A percentile compares a stretch with the other conserved stretches of the same genome.
These are phyloP conservation scores for Neurospora sp. DNA, from an alignment of 495 filamentous ascomycete genomes.

Conservation along the genomic window DNA sequence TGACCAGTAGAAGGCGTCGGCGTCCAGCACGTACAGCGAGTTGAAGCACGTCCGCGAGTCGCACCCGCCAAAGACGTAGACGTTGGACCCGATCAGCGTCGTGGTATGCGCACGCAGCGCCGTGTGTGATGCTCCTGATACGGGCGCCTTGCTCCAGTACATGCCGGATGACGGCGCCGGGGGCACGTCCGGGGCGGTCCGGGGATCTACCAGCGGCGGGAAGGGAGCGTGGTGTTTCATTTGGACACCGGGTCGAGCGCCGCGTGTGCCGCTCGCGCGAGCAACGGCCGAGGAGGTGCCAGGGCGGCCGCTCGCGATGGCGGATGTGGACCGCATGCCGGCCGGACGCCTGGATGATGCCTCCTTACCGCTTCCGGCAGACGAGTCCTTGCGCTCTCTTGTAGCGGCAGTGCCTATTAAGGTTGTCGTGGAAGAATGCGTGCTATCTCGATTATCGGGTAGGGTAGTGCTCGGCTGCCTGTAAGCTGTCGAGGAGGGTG, in stretches of 20 bases:
- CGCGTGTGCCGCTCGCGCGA: conserved; percentile 18
- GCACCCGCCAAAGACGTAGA: conserved; percentile 59
- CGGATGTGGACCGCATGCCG: conserved; percentile 40
- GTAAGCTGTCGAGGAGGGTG: conserved; percentile 13
- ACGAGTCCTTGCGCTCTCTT: conserved; percentile 33
- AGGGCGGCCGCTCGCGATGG: conserved; percentile 33
- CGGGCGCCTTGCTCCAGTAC: conserved; percentile 55
- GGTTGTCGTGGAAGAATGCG: neutral
- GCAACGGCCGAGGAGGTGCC: conserved; percentile 7
- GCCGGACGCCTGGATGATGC: conserved; percentile 18
- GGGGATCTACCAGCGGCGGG: conserved; percentile 47
- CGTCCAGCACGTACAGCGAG: conserved; percentile 54
- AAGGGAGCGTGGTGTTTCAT: conserved; percentile 27
- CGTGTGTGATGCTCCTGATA: conserved; percentile 45
- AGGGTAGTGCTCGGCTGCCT: conserved; percentile 10
- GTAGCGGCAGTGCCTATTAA: neutral
- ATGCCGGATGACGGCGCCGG: conserved; percentile 55
- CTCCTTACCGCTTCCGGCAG: conserved; percentile 26
- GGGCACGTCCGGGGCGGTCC: conserved; percentile 46
- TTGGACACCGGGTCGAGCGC: conserved; percentile 3
- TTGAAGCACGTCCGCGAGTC: conserved; percentile 55
- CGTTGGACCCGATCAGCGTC: conserved; percentile 48
- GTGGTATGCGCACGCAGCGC: conserved; percentile 53
- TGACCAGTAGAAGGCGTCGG: conserved; percentile 55
- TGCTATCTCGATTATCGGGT: conserved; percentile 10